Evolutionary conservation across 1,284 basidiomycete species (phyloP).

Genomic region (Psilocybe mexicana): DNA sequence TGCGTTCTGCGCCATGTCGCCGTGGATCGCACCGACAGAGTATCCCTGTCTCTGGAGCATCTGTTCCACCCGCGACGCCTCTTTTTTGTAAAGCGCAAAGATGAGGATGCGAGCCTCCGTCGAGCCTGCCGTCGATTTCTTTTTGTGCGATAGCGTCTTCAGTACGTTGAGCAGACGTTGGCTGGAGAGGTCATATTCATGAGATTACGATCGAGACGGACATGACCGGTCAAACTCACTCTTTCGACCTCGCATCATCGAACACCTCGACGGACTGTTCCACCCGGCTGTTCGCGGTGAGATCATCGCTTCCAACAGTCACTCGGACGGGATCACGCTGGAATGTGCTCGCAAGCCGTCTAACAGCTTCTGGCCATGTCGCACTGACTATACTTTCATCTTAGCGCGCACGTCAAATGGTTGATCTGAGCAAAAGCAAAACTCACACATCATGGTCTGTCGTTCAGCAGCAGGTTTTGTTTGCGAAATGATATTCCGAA

Average conservation of each 20-base stretch:
- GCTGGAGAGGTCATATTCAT: slow-evolving; percentile 38
- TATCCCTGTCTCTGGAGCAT: slow-evolving; percentile 82
- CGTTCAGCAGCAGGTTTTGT: slow-evolving; percentile 67
- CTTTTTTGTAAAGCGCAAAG: slow-evolving; percentile 98
- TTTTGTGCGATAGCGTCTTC: slow-evolving; percentile 62
- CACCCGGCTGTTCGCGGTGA: slow-evolving; percentile 92
- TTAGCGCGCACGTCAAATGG: background rate
- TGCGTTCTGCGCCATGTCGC: slow-evolving; percentile 88
- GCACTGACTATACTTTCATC: slow-evolving; percentile 76
- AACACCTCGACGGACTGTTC: slow-evolving; percentile 88
- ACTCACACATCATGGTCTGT: slow-evolving; percentile 92
- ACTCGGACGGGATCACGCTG: slow-evolving; percentile 86
- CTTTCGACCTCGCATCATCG: slow-evolving; percentile 85
- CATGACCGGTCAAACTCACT: slow-evolving; percentile 48
- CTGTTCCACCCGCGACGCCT: slow-evolving; percentile 87
- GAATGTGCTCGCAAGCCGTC: slow-evolving; percentile 91
- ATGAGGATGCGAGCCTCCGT: slow-evolving; percentile 79
- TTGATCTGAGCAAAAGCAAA: background rate
- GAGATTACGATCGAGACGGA: background rate
- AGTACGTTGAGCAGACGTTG: slow-evolving; percentile 70
- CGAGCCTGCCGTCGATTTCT: slow-evolving; percentile 47
- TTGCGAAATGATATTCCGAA: slow-evolving; percentile 86
- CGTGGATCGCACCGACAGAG: slow-evolving; percentile 87
- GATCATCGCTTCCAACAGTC: slow-evolving; percentile 94
- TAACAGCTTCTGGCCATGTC: slow-evolving; percentile 97